Evolutionary conservation across 202 grass and related monocot species (phyloP), one percentile per base, ranked within the genome.

Genomic region (Panicum virgatum): DNA sequence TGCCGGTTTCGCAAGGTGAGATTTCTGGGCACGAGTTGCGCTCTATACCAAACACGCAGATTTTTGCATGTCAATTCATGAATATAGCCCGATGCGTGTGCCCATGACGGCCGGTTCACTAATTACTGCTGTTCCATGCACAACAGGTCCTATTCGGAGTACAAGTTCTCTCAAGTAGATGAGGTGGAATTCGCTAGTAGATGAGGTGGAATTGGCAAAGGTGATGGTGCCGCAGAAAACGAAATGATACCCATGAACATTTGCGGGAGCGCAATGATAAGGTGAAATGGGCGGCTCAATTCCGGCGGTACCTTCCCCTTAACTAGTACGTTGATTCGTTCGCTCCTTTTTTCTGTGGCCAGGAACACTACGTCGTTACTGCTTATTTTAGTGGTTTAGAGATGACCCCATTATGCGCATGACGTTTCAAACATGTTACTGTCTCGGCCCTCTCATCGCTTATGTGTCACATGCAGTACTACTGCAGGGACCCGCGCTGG

Each of bases 191-290:
- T 81, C 11, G 6, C 19, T 60, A 82, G 75, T 19, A 77, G 65
- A 89, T 72, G 72, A 72, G 72, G 48, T 12, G 23, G 82, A 50
- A 85, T 82, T 81, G 7, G 9, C 14, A 34, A 77, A 85, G 82
- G 38, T 19, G 87, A 77, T 25, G n/a, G 16, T 6, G 22, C 22
- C 3, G 7, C 27, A 23, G 72, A 89, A 66, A 85, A 77, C 12
- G 12, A 89, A 34, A 77, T 26, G 77, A 85, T 89, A 56, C 30
- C 15, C 23, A 57, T 80, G 63, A 80, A 80, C 56, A 80, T 80
- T 42, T 57, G 11, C 3, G 23, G 22, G 34, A 53, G 22, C 62
- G 42, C 38, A 34, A 40, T 68, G 38, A 54, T 80, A 16, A 40
- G 73, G 23, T 69, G 78, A 80, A 80, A 58, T 58, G 50, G 78